These are phyloP conservation scores for Tetrastigma voinierianum DNA, from an alignment of 164 flowering plant genomes.

Conservation along the genomic window DNA sequence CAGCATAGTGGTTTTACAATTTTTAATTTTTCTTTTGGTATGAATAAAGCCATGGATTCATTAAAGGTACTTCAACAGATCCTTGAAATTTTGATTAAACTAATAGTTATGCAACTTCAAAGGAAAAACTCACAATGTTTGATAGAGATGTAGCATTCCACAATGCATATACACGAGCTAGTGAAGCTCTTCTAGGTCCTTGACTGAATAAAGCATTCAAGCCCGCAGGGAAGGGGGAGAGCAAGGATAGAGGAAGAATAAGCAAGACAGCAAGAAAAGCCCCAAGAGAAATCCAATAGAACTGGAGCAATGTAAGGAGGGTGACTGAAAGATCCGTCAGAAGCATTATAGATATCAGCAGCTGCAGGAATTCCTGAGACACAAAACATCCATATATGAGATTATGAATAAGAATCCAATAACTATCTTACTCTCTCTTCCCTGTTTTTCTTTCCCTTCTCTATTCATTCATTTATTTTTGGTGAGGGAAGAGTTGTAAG, in stretches of 20 bases:
- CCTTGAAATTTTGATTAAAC: too few relatives aligned
- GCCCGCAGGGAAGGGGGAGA: conserved; percentile 89
- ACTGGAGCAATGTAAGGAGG: conserved; percentile 68
- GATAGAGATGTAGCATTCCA: conserved; percentile 86
- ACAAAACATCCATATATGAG: conserved; percentile 16
- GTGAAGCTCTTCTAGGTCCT: conserved; percentile 75
- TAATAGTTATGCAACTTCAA: not conserved
- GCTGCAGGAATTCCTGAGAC: conserved; percentile 78
- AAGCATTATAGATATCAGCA: conserved; percentile 66
- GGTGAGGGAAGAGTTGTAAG: too few relatives aligned
- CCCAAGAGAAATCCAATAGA: conserved; percentile 82
- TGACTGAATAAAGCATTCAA: conserved; percentile 83
- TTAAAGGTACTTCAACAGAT: too few relatives aligned
- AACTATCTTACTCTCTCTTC: not conserved
- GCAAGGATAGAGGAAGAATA: conserved; percentile 78
- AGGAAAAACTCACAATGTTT: conserved; percentile 63
- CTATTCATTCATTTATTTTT: too few relatives aligned
- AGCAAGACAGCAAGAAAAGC: conserved; percentile 79
- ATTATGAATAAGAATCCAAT: not conserved
- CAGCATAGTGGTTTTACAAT: not conserved
- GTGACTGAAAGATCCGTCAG: conserved; percentile 77
- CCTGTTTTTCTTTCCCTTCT: too few relatives aligned
- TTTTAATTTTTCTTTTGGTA: too few relatives aligned
- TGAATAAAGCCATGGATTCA: too few relatives aligned
- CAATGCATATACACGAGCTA: conserved; percentile 83